Evolutionary conservation across 768 basidiomycete species (phyloP), one percentile per base, ranked within the genome.

Genomic region (Mycena olivaceomarginata): DNA sequence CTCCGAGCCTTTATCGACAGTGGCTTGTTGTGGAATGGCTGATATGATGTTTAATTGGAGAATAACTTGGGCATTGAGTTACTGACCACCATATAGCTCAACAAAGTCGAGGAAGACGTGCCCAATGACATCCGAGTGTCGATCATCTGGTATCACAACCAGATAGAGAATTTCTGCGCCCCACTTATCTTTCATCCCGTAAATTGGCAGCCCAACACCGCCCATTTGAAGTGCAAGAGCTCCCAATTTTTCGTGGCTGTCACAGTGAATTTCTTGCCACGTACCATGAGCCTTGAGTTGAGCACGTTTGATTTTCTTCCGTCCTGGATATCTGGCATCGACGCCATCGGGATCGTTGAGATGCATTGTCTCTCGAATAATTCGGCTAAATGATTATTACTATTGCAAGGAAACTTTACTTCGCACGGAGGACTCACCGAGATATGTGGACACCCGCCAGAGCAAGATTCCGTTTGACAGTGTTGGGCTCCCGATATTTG

Each of bases 221-320:
- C 82, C 83, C 82, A 84, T 84, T 18, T 59, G 60, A 1, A 84
- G 75, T 4, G 80, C 83, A 45, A 82, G 83, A 13, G 80, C 68
- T 22, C 77, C 81, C 0, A 85, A 71, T 59, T 84, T 85, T 37
- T 84, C 82, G 59, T 85, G 83, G 0, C 82, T 82, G 67, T 84
- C 83, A 22, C 80, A 77, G 70, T 82, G 81, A 39, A 82, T 65
- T 65, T 83, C 80, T 43, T 82, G 81, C 65, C 78, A 80, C 1
- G 81, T 80, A 0, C 83, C 81, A 37, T 82, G 67, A 13, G 80
- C 77, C 46, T 63, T 62, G 13, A 82, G 76, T 15, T 67, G 63
- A 10, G 70, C 70, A 39, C 79, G 76, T 15, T n/a, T 69, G 40
- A 81, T 76, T 16, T 67, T 66, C 18, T 76, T 67, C 43, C 71